These are phyloP conservation scores for Fusarium nodosum DNA, from an alignment of 2,329 filamentous ascomycete species.

Conservation along the genomic window DNA sequence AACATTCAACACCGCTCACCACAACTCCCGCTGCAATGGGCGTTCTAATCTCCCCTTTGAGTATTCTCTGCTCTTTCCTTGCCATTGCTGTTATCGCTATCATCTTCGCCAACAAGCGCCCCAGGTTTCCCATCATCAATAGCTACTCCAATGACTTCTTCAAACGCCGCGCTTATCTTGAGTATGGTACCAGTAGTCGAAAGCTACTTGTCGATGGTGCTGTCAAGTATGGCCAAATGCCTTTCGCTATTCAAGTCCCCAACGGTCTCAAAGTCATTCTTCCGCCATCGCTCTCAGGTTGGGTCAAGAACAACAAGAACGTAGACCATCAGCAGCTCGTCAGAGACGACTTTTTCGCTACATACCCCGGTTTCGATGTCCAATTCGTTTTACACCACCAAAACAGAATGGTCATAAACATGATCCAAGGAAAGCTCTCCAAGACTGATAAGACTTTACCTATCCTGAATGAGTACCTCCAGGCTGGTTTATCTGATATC, in stretches of 20 bases:
- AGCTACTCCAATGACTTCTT: background rate
- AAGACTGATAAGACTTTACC: conserved; percentile 3
- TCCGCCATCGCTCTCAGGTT: background rate
- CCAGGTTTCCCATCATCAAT: background rate
- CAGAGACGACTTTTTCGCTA: conserved; percentile 4
- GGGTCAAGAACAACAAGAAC: conserved; percentile 9
- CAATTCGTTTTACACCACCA: background rate
- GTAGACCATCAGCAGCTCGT: background rate
- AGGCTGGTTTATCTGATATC: rapidly evolving
- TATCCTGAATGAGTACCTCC: background rate
- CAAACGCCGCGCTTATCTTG: background rate
- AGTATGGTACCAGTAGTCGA: background rate
- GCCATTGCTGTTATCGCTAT: background rate
- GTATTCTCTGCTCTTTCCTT: background rate
- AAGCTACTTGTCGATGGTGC: background rate
- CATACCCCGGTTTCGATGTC: background rate
- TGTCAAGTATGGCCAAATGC: background rate
- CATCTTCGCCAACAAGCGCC: background rate
- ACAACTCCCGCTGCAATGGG: background rate
- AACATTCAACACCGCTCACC: no score
- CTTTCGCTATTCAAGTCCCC: background rate
- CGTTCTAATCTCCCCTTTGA: background rate
- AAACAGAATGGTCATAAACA: conserved; percentile 1
- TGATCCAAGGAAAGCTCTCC: conserved; percentile 4
- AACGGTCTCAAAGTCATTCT: background rate